Evolutionary conservation across 306 rosid species (phyloP).

Genomic region (Purshia tridentata): DNA sequence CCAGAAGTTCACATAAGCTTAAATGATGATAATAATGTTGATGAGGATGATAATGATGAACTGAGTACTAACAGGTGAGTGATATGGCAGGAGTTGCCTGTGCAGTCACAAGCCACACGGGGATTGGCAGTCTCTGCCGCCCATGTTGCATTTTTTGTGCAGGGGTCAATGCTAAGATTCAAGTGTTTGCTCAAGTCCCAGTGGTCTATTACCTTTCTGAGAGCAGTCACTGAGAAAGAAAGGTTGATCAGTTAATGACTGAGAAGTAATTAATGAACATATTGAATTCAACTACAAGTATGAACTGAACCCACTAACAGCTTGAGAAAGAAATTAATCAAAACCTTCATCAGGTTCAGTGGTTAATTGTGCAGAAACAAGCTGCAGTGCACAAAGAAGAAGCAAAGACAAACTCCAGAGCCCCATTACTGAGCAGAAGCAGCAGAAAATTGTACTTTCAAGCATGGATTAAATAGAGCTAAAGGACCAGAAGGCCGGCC

Average conservation of each 20-base stretch:
- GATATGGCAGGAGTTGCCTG: conserved; percentile 29
- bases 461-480: neutral
- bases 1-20: neutral
- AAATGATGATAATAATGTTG: neutral
- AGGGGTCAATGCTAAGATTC: conserved; percentile 31
- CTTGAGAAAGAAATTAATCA: neutral
- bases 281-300: neutral
- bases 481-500: conserved; percentile 29
- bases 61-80: conserved; percentile 34
- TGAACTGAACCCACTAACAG: neutral
- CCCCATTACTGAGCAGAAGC: conserved; percentile 26
- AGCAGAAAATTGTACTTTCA: neutral
- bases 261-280: neutral
- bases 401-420: conserved; percentile 20
- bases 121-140: conserved; percentile 34
- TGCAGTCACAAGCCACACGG: conserved; percentile 29
- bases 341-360: conserved; percentile 40
- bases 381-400: conserved; percentile 26
- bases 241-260: neutral
- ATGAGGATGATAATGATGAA: neutral
- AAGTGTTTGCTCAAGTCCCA: conserved; percentile 33
- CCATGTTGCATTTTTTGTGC: conserved; percentile 35
- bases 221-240: conserved; percentile 29
- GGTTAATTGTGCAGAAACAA: conserved; percentile 24
- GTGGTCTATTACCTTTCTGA: conserved; percentile 28